A percentile compares a stretch with the other conserved stretches of the same genome.
phyloP scores from a whole-genome alignment of 2,329 filamentous ascomycete species.

The Fusarium chaquense region DNA sequence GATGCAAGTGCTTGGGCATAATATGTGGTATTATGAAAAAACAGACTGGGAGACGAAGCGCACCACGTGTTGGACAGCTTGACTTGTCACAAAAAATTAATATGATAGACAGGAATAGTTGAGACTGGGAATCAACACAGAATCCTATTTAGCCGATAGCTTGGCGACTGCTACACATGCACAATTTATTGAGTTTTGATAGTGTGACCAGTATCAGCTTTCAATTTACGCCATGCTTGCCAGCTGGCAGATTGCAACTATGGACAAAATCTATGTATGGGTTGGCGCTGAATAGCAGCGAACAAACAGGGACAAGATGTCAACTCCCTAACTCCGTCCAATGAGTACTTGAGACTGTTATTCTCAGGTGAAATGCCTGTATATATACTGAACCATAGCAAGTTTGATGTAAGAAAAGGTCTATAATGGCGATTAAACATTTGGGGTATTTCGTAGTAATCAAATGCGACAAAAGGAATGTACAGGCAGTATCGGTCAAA shows the following conservation, averaged over 20 bases:
- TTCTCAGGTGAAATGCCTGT: slow-evolving; percentile 24
- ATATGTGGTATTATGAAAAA: background rate
- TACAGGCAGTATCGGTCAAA: slow-evolving; percentile 8
- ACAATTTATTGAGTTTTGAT: slow-evolving; percentile 4
- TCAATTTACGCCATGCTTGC: slow-evolving; percentile 25
- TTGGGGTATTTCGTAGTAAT: slow-evolving; percentile 42
- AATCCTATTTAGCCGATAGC: background rate
- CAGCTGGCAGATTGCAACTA: slow-evolving; percentile 23
- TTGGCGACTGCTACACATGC: background rate
- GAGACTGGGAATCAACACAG: background rate
- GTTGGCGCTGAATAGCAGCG: slow-evolving; percentile 6
- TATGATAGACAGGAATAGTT: background rate
- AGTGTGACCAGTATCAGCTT: slow-evolving; percentile 11
- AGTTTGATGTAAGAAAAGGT: slow-evolving; percentile 11
- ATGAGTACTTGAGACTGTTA: slow-evolving; percentile 28
- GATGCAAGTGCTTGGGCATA: slow-evolving; percentile 5
- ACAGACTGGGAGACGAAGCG: background rate
- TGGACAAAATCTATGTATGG: slow-evolving; percentile 6
- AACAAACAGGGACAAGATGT: slow-evolving; percentile 7
- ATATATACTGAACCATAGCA: slow-evolving; percentile 12
- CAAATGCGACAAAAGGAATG: slow-evolving; percentile 20
- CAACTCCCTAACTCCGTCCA: slow-evolving; percentile 44
- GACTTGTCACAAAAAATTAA: slow-evolving; percentile 4
- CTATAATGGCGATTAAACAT: slow-evolving; percentile 38
- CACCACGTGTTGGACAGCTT: slow-evolving; percentile 1